These are phyloP conservation scores for Myochromella boudieri DNA, from an alignment of 768 basidiomycete genomes.

Conservation along the genomic window DNA sequence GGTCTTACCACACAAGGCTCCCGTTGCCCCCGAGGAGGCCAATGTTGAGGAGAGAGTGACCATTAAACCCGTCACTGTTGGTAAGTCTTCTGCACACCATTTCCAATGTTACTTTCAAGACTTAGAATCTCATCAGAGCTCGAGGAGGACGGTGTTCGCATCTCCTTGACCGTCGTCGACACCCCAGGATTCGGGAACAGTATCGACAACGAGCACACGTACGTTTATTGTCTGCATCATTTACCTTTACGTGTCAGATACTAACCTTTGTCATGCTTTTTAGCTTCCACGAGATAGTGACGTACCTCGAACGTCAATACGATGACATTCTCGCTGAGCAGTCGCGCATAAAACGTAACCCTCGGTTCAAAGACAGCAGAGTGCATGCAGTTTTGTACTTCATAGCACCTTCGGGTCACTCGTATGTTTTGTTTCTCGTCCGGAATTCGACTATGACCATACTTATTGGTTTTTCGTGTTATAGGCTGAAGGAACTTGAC, in stretches of 20 bases:
- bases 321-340: constrained; percentile 88
- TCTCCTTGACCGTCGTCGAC: constrained; percentile 88
- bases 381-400: constrained; percentile 90
- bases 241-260: constrained; percentile 4
- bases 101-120: not conserved
- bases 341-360: constrained; percentile 91
- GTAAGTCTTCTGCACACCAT: constrained; percentile 35
- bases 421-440: constrained; percentile 44
- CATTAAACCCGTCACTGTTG: constrained; percentile 82
- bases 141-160: constrained; percentile 88
- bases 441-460: constrained; percentile 6
- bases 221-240: constrained; percentile 25
- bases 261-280: not conserved
- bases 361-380: constrained; percentile 86
- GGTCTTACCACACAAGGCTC: constrained; percentile 68
- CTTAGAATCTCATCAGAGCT: constrained; percentile 53
- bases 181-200: constrained; percentile 92
- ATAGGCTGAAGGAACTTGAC: constrained; percentile 83
- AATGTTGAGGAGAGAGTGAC: constrained; percentile 74
- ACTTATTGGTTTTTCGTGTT: constrained; percentile 3
- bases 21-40: constrained; percentile 65
- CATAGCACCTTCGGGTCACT: constrained; percentile 84
- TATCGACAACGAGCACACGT: constrained; percentile 89
- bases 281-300: constrained; percentile 87
- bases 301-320: constrained; percentile 88